Base-by-base conservation (phyloP, 2,329 filamentous ascomycete species). In the Claviceps pusilla region DNA sequence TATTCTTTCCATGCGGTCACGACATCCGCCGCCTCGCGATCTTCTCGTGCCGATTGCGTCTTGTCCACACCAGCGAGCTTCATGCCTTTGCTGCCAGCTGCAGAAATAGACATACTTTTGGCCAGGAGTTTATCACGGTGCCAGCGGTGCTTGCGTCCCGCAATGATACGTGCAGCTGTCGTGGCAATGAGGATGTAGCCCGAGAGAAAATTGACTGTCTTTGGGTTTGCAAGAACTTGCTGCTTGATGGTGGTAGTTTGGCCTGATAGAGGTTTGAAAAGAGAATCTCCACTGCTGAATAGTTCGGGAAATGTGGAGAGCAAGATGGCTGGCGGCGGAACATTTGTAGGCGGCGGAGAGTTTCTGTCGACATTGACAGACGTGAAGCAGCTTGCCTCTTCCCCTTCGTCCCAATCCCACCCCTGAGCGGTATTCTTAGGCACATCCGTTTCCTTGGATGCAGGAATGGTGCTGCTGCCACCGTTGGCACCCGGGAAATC, bases 31-130 rank as follows among this genome's bases (percentile, higher is more conserved):
- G 83, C 86, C 69, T 95, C 89, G 59, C 89, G 80, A 59, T 95
- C 86, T 70, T 96, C 91, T 55, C 88, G 85, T 29, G 80, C 76
- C n/a, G 79, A 76, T 67, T 96, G 89, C 3, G 82, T 79, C 69
- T 86, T 91, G 69, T 95, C 90, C 45, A 97, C 74, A 12, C 88
- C 86, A 0, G 85, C 80, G 24, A 97, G 78, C 69, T 96, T 97
- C 91, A 97, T 96, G 3, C 91, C 83, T 61, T 87, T 88, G 53
- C 82, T 79, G 3, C 83, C 84, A 2, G 83, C 79, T 16, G 82
- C 81, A 1, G 88, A 87, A 57, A 97, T 95, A 55, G 86, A 83
- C 87, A 95, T 95, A 63, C 84, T 84, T 67, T 95, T 89, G 1
- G 87, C 80, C 12, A 97, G 74, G 57, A 89, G 82, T 57, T 81